Evolutionary conservation across 2,329 filamentous ascomycete genomes (phyloP), one percentile per base, ranked within the genome.

Genomic region (Zymoseptoria brevis): DNA sequence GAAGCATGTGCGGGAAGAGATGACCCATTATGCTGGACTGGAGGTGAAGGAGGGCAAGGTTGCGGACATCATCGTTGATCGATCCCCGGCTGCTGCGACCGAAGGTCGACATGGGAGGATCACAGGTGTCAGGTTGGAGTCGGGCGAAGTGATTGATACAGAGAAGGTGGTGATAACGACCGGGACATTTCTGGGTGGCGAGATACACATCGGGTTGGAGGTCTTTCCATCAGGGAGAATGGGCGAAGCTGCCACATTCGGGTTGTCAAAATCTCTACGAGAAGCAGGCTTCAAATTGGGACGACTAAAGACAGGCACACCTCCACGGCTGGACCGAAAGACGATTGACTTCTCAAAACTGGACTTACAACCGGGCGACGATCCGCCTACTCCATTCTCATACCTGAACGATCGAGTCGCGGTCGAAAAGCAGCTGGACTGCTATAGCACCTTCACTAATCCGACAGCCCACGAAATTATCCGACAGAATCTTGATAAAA

Each of bases 271-370:
- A 71, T 96, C 92, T 3, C 79, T 99, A 50, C 83, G 83, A 61
- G 88, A 93, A 56, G 92, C 93, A 1, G 94, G 94, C 1, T 96
- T 99, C 71, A 83, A 88, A 67, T 78, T 99, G 16, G 94, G 94
- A 26, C 84, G 94, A 61, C 75, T 99, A 56, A 99, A 99, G 81
- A 99, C 94, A 0, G 94, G 94, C 13, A 99, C 94, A 4, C 94
- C 94, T 7, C 94, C 94, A 21, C 85, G 94, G 24, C 79, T 99
- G 57, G 89, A 91, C 66, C 85, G 83, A 63, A 85, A 85, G 57
- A 90, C 88, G 45, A 96, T 99, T 71, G 82, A 96, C 67, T 96
- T 88, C 71, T 76, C 80, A 1, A 74, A 79, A 0, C 77, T 97
- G 3, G 84, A 92, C 58, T 76, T 81, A 3, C 93, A 97, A 68